Percentiles rank a stretch among this genome's conserved stretches.
Evolutionary conservation across 2,329 filamentous ascomycete species (phyloP).

Genomic region (Botrytis sinoallii): DNA sequence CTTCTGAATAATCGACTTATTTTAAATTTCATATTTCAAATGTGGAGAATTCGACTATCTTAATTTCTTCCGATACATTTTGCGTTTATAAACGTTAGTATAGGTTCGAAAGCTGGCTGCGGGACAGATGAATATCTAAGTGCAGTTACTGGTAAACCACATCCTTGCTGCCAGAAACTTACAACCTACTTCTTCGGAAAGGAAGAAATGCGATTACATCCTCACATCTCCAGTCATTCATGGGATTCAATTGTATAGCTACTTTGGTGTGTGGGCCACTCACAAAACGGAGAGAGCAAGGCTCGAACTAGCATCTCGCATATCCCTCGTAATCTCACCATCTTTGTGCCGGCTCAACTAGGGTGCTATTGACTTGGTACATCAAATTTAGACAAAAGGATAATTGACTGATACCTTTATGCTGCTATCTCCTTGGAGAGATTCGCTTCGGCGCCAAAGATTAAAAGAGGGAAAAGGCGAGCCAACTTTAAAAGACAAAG

Average conservation of each 20-base stretch:
- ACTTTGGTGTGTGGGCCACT: background rate
- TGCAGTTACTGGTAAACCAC: background rate
- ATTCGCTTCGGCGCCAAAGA: background rate
- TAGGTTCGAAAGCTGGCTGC: background rate
- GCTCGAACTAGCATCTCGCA: background rate
- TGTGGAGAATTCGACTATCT: no score
- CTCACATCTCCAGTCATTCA: background rate
- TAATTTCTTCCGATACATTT: no score
- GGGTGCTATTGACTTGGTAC: background rate
- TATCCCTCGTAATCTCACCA: background rate
- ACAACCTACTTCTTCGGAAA: background rate
- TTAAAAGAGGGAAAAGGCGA: background rate
- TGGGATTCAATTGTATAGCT: background rate
- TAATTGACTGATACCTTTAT: background rate
- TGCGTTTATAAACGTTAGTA: no score
- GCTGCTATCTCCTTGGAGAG: background rate
- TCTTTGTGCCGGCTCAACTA: background rate
- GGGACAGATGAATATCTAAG: background rate
- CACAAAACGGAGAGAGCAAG: background rate
- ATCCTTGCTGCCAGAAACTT: background rate
- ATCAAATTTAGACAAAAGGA: background rate
- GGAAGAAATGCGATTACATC: background rate
- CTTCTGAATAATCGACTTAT: no score
- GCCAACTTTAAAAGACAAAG: background rate
- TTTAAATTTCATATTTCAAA: no score